Base-by-base conservation (phyloP, 352 stramenopile species). In the Pythium chondricola region DNA sequence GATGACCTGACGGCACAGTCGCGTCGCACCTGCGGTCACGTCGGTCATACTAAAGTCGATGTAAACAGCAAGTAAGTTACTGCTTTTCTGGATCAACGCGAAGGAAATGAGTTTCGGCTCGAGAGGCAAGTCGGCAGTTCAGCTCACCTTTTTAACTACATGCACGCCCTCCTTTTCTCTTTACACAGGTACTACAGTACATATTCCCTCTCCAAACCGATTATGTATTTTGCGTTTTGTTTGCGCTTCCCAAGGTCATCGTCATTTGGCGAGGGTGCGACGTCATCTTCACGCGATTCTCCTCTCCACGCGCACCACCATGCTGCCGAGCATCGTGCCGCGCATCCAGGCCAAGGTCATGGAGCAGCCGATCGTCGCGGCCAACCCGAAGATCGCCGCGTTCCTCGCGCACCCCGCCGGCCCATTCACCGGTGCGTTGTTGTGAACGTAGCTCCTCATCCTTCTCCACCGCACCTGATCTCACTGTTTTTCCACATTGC, bases 321-420 rank as follows among this genome's bases (percentile, higher is more conserved):
- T 88, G 65, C 58, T 91, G 33, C 77, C 76, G 30, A 81, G 65
- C 45, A 71, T 91, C 61, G 76, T 91, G 18, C 76, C 79, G 17
- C 76, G 79, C 39, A 39, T 91, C 45, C 77, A 91, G 52, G 69
- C 79, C 55, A 85, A 83, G 42, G 71, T 91, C 43, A 52, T 91
- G 26, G 66, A 82, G 65, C 61, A 77, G 8, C 73, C 85, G 40
- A 60, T 88, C 51, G 65, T 91, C 21, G 71, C 71, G 32, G 78
- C 72, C 43, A 88, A 84, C 59, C 70, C 79, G 30, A 84, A 81
- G 62, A 46, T 91, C 38, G 58, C 46, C 36, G 36, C 62, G 6
- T 54, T 95, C 32, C 51, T 96, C 29, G 58, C 58, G 17, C 83
- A 93, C 52, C 85, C 85, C 6, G 85, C 85, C 0, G 85, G 85